Evolutionary conservation across 2,329 filamentous ascomycete genomes (phyloP), one percentile per base, ranked within the genome.

Genomic region (Talaromyces verruculosus): DNA sequence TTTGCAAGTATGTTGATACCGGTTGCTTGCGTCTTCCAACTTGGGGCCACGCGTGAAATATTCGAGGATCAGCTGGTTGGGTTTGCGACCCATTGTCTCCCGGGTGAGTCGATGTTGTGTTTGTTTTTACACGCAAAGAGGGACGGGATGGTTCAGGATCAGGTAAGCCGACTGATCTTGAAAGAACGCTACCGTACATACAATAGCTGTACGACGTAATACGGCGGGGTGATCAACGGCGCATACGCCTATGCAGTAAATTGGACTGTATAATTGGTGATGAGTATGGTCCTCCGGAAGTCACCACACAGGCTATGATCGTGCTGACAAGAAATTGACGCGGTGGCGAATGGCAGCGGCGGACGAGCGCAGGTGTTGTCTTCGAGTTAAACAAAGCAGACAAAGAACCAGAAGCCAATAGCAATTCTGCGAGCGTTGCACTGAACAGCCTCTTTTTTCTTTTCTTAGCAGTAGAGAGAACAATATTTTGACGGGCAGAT

Each of bases 1-100:
- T 78, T 91, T 94, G 86, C 93, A 97, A 13, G 91, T 95, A 75
- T 97, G 92, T 72, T 92, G 89, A 75, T 97, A 97, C 66, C 93
- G 88, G 78, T 96, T 97, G 82, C 91, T 95, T 69, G 91, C 90
- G 80, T 97, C 92, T 75, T 90, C 88, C 72, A 97, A 85, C 80
- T 97, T 97, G 45, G 88, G 86, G 10, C 93, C 93, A 71, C 93
- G 88, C 77, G 91, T 88, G 78, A 97, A 97, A 83, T 92, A 95
- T 79, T 94, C 88, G 77, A 91, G 85, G 77, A 97, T 93, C 71
- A 96, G 84, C 72, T 88, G 88, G 79, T 95, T 94, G 70, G 91
- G 92, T 80, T 90, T 89, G 75, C 92, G 87, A 76, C 92, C 92
- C 92, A 94, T 94, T 66, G 77, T 84, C 39, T 25, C 35, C 49